Base-by-base conservation (phyloP, 139 green algal species). In the Auxenochlorella pyrenoidosa region DNA sequence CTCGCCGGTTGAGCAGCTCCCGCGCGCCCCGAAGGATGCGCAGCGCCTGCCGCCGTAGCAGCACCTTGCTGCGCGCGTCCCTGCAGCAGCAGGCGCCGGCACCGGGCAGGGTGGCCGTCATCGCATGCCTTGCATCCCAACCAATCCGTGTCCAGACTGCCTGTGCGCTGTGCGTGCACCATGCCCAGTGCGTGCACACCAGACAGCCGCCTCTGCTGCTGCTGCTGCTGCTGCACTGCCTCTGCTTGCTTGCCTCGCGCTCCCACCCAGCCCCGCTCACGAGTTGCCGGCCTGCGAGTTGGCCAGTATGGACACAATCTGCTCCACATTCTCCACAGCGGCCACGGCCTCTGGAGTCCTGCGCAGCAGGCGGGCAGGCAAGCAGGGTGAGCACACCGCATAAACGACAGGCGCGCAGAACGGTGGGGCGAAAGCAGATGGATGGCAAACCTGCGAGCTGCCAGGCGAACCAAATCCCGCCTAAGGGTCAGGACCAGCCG, bases 331-430 rank as follows among this genome's bases (percentile, higher is more conserved):
- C 30, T 86, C 68, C 51, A 89, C 76, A 2, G 94, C 94, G 0
- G 94, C 94, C 44, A 98, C 90, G 3, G 68, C 89, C 59, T 97
- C 93, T 3, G 93, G 91, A 24, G 94, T 96, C 32, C 78, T 85
- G 79, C 59, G 32, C 8, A 12, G 47, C 47, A 58, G 47, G 47
- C 47, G 12, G 47, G 70, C 34, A 30, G 8, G 16, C 6, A 16
- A 12, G 70, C 36, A 47, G 15, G 24, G 34, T 10, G 0, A 13
- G 8, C 32, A 44, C 13, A 0, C 19, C 28, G 28, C 10, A 75
- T 75, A 6, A 38, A 76, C 3, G 3, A 26, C 70, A 76, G 70
- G 12, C 70, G 22, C 16, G 54, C 54, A 22, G 12, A 12, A 6
- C 6, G 47, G 47, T 63, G 15, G 10, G 13, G 54, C 13, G 2